These are phyloP conservation scores for Nakazawaea holstii DNA, from an alignment of 805 yeast species.

Conservation along the genomic window DNA sequence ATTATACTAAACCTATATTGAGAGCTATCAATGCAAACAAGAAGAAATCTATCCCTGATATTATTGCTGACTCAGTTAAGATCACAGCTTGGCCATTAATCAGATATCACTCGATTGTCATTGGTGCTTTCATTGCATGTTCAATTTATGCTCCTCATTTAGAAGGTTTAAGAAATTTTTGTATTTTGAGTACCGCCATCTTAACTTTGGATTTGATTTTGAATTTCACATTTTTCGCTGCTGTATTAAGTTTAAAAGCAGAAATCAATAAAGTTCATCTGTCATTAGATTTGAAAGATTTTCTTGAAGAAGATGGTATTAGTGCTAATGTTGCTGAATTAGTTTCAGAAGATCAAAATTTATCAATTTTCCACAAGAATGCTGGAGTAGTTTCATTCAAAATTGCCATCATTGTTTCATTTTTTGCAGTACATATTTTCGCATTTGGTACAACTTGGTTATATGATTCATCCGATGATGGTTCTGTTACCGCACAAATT, in stretches of 20 bases:
- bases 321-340: conserved; percentile 66
- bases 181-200: conserved; percentile 66
- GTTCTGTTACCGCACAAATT: conserved; percentile 10
- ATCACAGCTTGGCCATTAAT: conserved; percentile 46
- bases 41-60: conserved; percentile 24
- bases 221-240: conserved; percentile 76
- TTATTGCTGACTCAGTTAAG: conserved; percentile 24
- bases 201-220: conserved; percentile 66
- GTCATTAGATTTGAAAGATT: conserved; percentile 68
- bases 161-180: conserved; percentile 74
- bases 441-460: conserved; percentile 72
- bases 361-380: conserved; percentile 29
- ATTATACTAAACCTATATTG: conserved; percentile 58
- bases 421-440: conserved; percentile 59
- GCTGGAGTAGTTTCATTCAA: conserved; percentile 49
- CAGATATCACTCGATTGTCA: conserved; percentile 72
- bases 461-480: conserved; percentile 34
- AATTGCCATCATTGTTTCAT: conserved; percentile 51
- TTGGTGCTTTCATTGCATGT: conserved; percentile 64
- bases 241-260: conserved; percentile 79
- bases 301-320: conserved; percentile 91
- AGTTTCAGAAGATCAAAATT: conserved; percentile 41
- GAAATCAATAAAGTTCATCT: conserved; percentile 85
- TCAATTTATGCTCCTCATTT: conserved; percentile 60
- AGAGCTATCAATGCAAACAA: conserved; percentile 27